Conservation (phyloP, 202 grass and related monocot genomes). For the Miscanthus sacchariflorus region DNA sequence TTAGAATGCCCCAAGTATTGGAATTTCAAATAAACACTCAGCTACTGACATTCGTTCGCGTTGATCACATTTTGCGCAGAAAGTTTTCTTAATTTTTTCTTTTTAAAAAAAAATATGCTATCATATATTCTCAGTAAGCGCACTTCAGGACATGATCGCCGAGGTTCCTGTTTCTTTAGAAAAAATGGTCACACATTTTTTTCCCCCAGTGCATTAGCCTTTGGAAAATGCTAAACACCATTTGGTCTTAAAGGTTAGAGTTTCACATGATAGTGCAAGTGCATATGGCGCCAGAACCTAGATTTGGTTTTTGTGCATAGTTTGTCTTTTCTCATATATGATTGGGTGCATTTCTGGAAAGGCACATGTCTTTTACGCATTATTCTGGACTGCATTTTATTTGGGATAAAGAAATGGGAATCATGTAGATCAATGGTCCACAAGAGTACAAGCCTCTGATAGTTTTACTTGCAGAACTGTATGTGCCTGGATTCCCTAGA, state of each 20-base stretch:
- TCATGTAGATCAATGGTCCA: not conserved
- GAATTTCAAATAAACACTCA: constrained; percentile 9
- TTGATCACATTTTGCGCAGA: not conserved
- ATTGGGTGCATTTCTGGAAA: constrained; percentile 24
- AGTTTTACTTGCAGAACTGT: not conserved
- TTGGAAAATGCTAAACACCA: not conserved
- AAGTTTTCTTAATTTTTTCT: not conserved
- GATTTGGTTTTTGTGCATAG: constrained; percentile 22
- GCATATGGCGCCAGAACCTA: constrained; percentile 11
- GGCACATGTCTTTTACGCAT: constrained; percentile 16
- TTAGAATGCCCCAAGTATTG: not conserved
- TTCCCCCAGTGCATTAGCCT: not conserved
- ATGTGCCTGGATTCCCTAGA: not conserved
- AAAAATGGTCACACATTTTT: not conserved
- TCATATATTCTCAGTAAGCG: constrained; percentile 18
- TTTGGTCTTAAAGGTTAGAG: not conserved
- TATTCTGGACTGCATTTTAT: constrained; percentile 13
- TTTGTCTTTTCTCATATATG: constrained; percentile 39
- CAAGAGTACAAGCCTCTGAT: constrained; percentile 12
- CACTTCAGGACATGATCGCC: not conserved
- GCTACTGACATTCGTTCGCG: not conserved
- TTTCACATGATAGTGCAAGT: not conserved
- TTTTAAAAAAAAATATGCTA: not conserved
- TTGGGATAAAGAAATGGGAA: constrained; percentile 6
- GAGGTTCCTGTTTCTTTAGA: not conserved